Conservation (phyloP, 2,329 filamentous ascomycete species). For the Phaeomoniella chlamydospora region DNA sequence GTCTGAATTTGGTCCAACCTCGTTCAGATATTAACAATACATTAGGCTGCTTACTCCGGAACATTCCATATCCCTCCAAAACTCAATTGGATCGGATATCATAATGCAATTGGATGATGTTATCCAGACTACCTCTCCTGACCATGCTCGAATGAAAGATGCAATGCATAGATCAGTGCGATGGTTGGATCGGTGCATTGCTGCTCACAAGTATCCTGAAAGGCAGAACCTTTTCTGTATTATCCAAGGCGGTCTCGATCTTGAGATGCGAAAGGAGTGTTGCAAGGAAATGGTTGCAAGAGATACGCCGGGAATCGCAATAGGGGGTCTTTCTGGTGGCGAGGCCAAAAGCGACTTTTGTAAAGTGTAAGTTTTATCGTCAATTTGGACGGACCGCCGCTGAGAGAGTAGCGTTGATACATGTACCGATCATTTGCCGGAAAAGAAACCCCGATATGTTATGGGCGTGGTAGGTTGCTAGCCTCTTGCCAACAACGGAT, state of each 20-base stretch:
- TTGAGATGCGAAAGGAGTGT: constrained; percentile 73
- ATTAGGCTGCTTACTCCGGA: constrained; percentile 75
- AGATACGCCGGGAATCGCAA: constrained; percentile 90
- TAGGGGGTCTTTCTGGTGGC: constrained; percentile 85
- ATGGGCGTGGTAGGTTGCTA: constrained; percentile 65
- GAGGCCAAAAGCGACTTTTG: constrained; percentile 92
- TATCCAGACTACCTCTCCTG: constrained; percentile 86
- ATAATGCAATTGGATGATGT: constrained; percentile 99
- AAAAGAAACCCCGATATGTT: constrained; percentile 91
- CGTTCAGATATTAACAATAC: background rate
- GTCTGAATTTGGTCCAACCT: constrained; percentile 5
- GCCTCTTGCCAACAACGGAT: background rate
- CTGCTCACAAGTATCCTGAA: constrained; percentile 69
- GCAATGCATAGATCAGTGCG: constrained; percentile 90
- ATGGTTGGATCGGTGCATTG: constrained; percentile 92
- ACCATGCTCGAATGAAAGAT: constrained; percentile 73
- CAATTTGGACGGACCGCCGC: constrained; percentile 1
- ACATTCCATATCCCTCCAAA: constrained; percentile 90
- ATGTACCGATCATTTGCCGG: constrained; percentile 73
- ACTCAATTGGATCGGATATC: constrained; percentile 94
- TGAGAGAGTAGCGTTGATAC: constrained; percentile 45
- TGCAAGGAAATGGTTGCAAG: constrained; percentile 75
- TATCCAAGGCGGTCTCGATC: constrained; percentile 86
- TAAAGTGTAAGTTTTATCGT: constrained; percentile 51
- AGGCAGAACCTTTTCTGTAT: constrained; percentile 95